phyloP scores from a whole-genome alignment of 2,329 filamentous ascomycete species.

The Xylaria sp. region DNA sequence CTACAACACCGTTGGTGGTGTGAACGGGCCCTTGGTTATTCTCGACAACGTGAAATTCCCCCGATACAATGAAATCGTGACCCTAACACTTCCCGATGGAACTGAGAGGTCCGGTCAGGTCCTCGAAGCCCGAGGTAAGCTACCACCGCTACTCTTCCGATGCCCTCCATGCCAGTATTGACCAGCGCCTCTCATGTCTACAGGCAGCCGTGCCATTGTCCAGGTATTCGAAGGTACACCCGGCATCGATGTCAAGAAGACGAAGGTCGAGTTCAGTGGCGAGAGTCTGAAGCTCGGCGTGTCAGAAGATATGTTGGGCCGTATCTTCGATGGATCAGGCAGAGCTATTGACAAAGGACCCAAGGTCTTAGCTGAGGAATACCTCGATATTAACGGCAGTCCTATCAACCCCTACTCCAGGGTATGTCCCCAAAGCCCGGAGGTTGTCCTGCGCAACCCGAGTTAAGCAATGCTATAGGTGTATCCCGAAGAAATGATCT shows the following conservation, averaged over 20 bases:
- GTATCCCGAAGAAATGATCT: conserved; percentile 99
- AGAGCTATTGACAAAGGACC: conserved; percentile 98
- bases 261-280: conserved; percentile 96
- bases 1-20: conserved; percentile 98
- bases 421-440: conserved; percentile 62
- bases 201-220: conserved; percentile 92
- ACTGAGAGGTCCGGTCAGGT: conserved; percentile 94
- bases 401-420: conserved; percentile 98
- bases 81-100: conserved; percentile 94
- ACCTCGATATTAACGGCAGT: conserved; percentile 98
- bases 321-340: conserved; percentile 98
- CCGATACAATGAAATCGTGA: conserved; percentile 97
- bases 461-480: conserved; percentile 64
- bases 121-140: conserved; percentile 91
- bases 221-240: conserved; percentile 98
- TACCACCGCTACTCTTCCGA: conserved; percentile 4
- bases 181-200: conserved; percentile 37
- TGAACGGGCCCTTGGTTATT: conserved; percentile 98
- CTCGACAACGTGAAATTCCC: conserved; percentile 99
- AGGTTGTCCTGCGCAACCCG: conserved; percentile 24
- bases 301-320: conserved; percentile 98
- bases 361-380: conserved; percentile 97
- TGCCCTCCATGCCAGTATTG: conserved; percentile 30
- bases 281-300: conserved; percentile 98
- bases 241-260: conserved; percentile 99